A percentile compares a stretch with the other conserved stretches of the same genome.
Evolutionary conservation across 345 rosid genomes (phyloP).

Genomic region (Corymbia maculata): DNA sequence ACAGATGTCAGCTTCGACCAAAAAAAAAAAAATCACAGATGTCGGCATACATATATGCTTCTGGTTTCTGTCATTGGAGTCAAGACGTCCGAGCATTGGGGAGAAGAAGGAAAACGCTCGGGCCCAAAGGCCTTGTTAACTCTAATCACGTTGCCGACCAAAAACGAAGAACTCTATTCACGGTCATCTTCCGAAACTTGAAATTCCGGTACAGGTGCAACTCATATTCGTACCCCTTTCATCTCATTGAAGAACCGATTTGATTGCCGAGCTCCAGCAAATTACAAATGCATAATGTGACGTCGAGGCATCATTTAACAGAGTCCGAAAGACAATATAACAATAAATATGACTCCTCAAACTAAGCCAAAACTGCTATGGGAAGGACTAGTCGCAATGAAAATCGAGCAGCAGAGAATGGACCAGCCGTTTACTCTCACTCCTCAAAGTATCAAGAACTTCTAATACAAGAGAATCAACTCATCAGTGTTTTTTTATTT

Average conservation of each 20-base stretch:
- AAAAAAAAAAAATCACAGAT: neutral
- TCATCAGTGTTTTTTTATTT: neutral
- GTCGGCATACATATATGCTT: neutral
- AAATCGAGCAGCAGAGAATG: neutral
- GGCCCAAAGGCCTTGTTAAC: neutral
- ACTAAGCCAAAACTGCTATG: neutral
- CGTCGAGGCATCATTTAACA: neutral
- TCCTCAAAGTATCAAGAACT: neutral
- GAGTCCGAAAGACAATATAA: neutral
- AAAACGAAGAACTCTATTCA: too few species aligned
- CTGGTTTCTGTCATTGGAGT: neutral
- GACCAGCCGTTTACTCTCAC: neutral
- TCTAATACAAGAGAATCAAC: neutral
- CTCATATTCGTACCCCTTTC: neutral
- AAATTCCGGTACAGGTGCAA: neutral
- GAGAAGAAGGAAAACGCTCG: neutral
- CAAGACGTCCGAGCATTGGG: neutral
- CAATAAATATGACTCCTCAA: neutral
- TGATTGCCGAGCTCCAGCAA: neutral
- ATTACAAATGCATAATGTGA: neutral
- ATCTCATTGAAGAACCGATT: neutral
- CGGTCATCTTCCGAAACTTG: neutral
- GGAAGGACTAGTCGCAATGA: neutral
- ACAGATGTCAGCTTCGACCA: neutral
- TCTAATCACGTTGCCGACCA: too few species aligned